Evolutionary conservation across 495 filamentous ascomycete genomes (phyloP).

Genomic region (Ramalina intermedia): DNA sequence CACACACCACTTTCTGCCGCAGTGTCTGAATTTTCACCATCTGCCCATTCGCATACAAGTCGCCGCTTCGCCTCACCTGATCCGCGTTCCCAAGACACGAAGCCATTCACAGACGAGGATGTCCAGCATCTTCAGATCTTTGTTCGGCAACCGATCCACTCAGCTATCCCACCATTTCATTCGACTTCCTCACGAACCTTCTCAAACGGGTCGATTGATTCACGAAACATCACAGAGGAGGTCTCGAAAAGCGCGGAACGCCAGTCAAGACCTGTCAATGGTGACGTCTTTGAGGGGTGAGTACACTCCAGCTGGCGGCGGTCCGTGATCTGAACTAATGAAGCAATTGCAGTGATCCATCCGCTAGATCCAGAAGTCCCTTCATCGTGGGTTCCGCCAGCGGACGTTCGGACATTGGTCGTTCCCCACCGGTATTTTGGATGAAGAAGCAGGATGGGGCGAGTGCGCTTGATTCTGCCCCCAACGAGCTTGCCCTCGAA

Average conservation of each 20-base stretch:
- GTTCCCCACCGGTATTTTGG: constrained; percentile 25
- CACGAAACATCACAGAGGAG: constrained; percentile 27
- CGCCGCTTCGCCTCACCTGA: constrained; percentile 9
- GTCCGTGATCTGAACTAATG: background rate
- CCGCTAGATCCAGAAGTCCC: constrained; percentile 13
- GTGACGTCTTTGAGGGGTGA: constrained; percentile 21
- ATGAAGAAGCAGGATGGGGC: constrained; percentile 31
- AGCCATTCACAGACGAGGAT: constrained; percentile 39
- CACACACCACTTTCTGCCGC: constrained; percentile 55
- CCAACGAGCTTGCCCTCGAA: constrained; percentile 32
- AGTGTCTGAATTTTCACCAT: constrained; percentile 65
- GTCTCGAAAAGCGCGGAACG: constrained; percentile 17
- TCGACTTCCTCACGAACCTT: constrained; percentile 31
- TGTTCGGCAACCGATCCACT: constrained; percentile 24
- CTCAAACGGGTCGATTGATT: constrained; percentile 42
- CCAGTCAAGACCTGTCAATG: constrained; percentile 12
- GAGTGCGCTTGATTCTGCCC: constrained; percentile 21
- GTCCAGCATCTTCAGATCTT: constrained; percentile 37
- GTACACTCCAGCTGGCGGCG: background rate
- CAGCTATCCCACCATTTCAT: constrained; percentile 21
- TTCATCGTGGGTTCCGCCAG: constrained; percentile 8
- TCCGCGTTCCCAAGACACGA: constrained; percentile 11
- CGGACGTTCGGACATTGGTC: constrained; percentile 4
- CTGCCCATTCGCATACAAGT: constrained; percentile 17
- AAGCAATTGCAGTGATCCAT: constrained; percentile 2